Evolutionary conservation across 495 filamentous ascomycete genomes (phyloP).

Genomic region (Opeltia flavorubescens): DNA sequence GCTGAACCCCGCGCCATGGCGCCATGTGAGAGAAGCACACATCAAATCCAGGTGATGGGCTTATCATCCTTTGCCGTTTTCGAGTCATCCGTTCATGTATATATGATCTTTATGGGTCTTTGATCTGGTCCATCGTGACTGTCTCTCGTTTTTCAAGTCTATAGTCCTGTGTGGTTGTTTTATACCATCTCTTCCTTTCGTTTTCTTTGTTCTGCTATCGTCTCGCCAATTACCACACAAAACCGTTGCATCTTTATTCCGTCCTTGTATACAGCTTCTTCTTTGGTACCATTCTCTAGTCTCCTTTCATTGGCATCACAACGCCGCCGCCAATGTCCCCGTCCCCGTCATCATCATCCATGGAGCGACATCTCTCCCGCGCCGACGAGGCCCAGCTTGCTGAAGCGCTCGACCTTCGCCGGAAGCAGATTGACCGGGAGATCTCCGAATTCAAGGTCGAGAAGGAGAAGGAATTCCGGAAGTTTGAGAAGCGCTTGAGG

Average conservation of each 20-base stretch:
- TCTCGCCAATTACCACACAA: no score
- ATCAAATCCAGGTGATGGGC: slow-evolving; percentile 1
- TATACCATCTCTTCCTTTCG: neutral
- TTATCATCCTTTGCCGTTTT: neutral
- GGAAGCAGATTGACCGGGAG: slow-evolving; percentile 17
- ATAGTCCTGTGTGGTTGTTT: neutral
- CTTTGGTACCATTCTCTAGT: no score
- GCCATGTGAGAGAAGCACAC: neutral
- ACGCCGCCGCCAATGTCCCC: neutral
- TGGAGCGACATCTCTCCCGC: neutral
- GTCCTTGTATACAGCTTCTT: no score
- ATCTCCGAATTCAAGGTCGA: slow-evolving; percentile 17
- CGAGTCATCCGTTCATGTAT: neutral
- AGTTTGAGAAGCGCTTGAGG: slow-evolving; percentile 13
- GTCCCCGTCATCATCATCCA: neutral
- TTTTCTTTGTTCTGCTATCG: no score
- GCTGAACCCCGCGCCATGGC: neutral
- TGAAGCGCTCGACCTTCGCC: slow-evolving; percentile 12
- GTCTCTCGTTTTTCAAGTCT: neutral
- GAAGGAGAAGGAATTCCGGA: slow-evolving; percentile 16
- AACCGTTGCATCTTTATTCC: no score
- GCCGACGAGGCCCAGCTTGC: neutral
- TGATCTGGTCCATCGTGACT: neutral
- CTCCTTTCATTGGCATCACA: no score
- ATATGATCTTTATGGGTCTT: no score